These are phyloP conservation scores for Globisporangium abappressorium DNA, from an alignment of 352 stramenopile species.

Conservation along the genomic window DNA sequence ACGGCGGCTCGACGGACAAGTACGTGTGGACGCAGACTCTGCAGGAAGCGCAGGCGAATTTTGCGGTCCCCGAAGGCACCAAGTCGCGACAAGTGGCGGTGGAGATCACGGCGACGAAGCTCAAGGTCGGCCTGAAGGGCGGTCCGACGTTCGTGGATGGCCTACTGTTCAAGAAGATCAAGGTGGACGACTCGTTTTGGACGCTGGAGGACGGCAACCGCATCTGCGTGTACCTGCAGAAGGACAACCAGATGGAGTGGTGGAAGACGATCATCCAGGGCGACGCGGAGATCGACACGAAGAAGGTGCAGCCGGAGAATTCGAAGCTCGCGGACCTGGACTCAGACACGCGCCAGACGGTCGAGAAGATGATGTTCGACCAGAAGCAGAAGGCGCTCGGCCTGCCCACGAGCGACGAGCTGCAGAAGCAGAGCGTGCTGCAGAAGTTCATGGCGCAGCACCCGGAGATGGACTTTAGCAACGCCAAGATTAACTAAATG, in stretches of 20 bases:
- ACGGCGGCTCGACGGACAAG: slow-evolving; percentile 89
- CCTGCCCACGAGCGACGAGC: slow-evolving; percentile 95
- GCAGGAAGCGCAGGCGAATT: slow-evolving; percentile 91
- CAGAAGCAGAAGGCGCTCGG: slow-evolving; percentile 97
- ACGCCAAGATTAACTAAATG: slow-evolving; percentile 95
- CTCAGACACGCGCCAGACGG: slow-evolving; percentile 97
- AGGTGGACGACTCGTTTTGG: slow-evolving; percentile 99
- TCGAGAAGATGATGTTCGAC: slow-evolving; percentile 99
- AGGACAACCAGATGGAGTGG: slow-evolving; percentile 99
- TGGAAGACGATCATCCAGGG: slow-evolving; percentile 96
- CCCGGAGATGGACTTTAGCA: slow-evolving; percentile 99
- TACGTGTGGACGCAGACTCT: slow-evolving; percentile 99
- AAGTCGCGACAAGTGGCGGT: slow-evolving; percentile 93
- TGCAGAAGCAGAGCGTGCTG: slow-evolving; percentile 97
- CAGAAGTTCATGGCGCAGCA: slow-evolving; percentile 99
- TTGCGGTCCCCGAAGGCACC: slow-evolving; percentile 92
- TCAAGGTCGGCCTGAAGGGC: slow-evolving; percentile 89
- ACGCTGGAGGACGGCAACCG: slow-evolving; percentile 92
- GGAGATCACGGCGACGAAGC: slow-evolving; percentile 86
- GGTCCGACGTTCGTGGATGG: slow-evolving; percentile 84
- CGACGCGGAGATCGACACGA: slow-evolving; percentile 97
- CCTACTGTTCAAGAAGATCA: slow-evolving; percentile 93
- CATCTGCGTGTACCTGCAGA: slow-evolving; percentile 94
- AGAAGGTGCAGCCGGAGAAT: slow-evolving; percentile 99
- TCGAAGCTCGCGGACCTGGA: slow-evolving; percentile 98